Base-by-base conservation (phyloP, 345 rosid genomes). In the Reutealis trisperma region DNA sequence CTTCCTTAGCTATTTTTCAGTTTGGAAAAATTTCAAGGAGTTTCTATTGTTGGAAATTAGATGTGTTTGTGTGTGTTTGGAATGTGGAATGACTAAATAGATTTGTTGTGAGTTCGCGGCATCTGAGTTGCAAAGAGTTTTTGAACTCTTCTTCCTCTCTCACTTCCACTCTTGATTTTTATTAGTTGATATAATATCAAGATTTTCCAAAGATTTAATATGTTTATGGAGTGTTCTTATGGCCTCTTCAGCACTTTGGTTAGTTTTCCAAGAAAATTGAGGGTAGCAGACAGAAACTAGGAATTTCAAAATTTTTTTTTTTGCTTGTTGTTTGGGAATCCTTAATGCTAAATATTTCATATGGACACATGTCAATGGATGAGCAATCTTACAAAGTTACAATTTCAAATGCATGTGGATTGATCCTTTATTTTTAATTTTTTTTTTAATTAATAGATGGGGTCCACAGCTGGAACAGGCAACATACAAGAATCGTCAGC, bases 401-500 rank as follows among this genome's bases (percentile, higher is more conserved):
- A 34, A 34, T 18, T 52, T 70, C 62, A 70, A 70, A 32, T 52
- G 73, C 47, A n/a, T 25, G 69, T 51, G 5, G 21, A 8, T 42
- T 57, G 64, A 47, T 75, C 25, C 14, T 60, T 61, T 41, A 44
- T 47, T 63, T 45, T 16, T 62, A 47, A 37, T 6, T 63, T 72
- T 79, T 72, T 79, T 27, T 71, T 49, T 72, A 11, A 51, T 9
- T 76, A 13, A 64, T 68, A 90, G 94, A 67, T 89, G 94, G 94
- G 94, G 92, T 62, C 91, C 91, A 8, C 91, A 86, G 81, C 90
- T 90, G 19, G 94, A 90, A 60, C 89, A 86, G 86, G 85, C 94
- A 44, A 87, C 91, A 21, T 90, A 89, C 85, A 89, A 87, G 87
- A 87, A 77, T 72, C 88, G 90, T 27, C 93, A 90, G 79, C 93